These are phyloP conservation scores for Melastoma malabathricum DNA, from an alignment of 345 rosid species.

Conservation along the genomic window DNA sequence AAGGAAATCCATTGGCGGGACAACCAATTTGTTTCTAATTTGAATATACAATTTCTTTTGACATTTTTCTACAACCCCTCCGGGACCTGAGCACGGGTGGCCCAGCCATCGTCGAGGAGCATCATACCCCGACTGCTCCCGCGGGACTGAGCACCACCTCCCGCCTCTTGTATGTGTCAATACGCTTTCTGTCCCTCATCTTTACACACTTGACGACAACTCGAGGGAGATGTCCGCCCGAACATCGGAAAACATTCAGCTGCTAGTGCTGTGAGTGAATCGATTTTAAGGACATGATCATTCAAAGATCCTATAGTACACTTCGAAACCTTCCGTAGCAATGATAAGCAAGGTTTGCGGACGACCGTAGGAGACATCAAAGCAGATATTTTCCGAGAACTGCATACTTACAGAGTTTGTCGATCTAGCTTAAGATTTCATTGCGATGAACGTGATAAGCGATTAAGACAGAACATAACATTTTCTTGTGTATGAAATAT, in stretches of 20 bases:
- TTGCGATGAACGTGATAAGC: too few species aligned
- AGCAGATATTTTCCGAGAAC: too few species aligned
- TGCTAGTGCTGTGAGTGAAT: too few species aligned
- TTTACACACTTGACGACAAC: slow-evolving; percentile 24
- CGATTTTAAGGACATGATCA: background rate
- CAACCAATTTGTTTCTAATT: background rate
- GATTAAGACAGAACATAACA: too few species aligned
- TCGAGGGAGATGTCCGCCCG: slow-evolving; percentile 23
- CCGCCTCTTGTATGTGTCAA: slow-evolving; percentile 22
- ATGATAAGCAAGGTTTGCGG: too few species aligned
- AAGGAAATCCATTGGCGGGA: too few species aligned
- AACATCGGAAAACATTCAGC: slow-evolving; percentile 16
- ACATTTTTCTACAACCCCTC: too few species aligned
- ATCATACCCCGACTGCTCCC: slow-evolving; percentile 39
- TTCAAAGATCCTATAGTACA: background rate
- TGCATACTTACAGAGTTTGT: too few species aligned
- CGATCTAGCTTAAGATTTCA: too few species aligned
- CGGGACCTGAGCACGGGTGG: slow-evolving; percentile 10
- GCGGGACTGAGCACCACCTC: slow-evolving; percentile 30
- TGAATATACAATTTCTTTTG: too few species aligned
- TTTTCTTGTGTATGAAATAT: too few species aligned
- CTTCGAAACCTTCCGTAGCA: background rate
- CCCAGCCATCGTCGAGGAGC: slow-evolving; percentile 24
- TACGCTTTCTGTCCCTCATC: slow-evolving; percentile 33
- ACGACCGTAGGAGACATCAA: too few species aligned